Base-by-base conservation (phyloP, 2,329 filamentous ascomycete species). In the Cladosporium cucumerinum region DNA sequence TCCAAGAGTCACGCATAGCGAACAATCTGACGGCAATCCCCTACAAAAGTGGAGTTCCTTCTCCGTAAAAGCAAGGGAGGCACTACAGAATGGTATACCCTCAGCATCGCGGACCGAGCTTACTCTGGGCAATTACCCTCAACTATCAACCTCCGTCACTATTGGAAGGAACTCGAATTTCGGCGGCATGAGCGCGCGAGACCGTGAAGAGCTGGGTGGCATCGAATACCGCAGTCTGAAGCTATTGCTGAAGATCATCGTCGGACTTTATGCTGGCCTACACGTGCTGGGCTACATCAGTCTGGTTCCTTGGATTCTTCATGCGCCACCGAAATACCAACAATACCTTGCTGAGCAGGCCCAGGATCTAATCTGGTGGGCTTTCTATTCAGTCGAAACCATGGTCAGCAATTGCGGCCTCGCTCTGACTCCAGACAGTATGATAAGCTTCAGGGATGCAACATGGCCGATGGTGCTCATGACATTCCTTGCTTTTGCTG, bases 171-270 rank as follows among this genome's bases (percentile, higher is more conserved):
- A 60, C 18, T 60, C 57, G 10, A 48, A 60, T 23, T 65, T 34
- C 54, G 60, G 21, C 26, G 61, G 25, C n/a, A 78, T 98, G 68
- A 91, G 89, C 0, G 90, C 96, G 70, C 91, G 94, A 68, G 92
- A 98, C 77, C 86, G 93, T 69, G 92, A 98, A 75, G 94, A 98
- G 77, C 80, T 98, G 3, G 94, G 94, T 14, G 94, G 94, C n/a
- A 96, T 98, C 67, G 94, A 98, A 76, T 98, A 98, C 73, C 88
- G 94, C 6, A 91, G 93, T 0, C 77, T 98, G 66, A 94, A 96
- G 76, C 91, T 92, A 1, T 79, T 98, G 58, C 90, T 91, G 1
- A 74, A 92, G 23, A 87, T 97, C 34, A 81, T 98, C 25, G 83
- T 90, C 1, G 74, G 74, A 8, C 97, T 97, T 77, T 97, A 91